Evolutionary conservation across 1,139 yeast species (phyloP).

Genomic region (Blastobotrys serpentis): DNA sequence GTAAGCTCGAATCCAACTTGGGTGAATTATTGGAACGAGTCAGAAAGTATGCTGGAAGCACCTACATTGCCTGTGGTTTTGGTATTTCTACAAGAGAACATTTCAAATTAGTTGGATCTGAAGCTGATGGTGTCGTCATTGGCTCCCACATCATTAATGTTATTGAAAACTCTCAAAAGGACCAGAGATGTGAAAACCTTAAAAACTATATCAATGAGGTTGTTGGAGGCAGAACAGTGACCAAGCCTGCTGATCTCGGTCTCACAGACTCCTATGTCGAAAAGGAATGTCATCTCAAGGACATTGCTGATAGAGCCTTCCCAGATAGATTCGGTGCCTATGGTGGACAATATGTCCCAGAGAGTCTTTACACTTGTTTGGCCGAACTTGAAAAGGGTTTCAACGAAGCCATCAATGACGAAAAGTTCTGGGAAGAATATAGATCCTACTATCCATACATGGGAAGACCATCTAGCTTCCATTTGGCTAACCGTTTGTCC

Average conservation of each 20-base stretch:
- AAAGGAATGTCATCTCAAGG: slow-evolving; percentile 29
- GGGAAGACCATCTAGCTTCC: slow-evolving; percentile 94
- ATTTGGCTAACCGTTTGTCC: slow-evolving; percentile 84
- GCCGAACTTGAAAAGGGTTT: slow-evolving; percentile 86
- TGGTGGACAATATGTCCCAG: slow-evolving; percentile 99
- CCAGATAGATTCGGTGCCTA: slow-evolving; percentile 73
- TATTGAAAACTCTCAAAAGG: slow-evolving; percentile 61
- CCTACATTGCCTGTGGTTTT: slow-evolving; percentile 94
- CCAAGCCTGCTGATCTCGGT: slow-evolving; percentile 16
- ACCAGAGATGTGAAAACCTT: slow-evolving; percentile 59
- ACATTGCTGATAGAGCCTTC: slow-evolving; percentile 27
- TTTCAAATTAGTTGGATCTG: slow-evolving; percentile 70
- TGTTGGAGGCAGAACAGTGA: slow-evolving; percentile 56
- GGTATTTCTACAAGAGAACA: slow-evolving; percentile 96
- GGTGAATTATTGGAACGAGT: slow-evolving; percentile 72
- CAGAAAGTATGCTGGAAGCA: slow-evolving; percentile 65
- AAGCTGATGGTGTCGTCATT: slow-evolving; percentile 90
- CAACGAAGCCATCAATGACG: slow-evolving; percentile 84
- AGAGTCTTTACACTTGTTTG: slow-evolving; percentile 87
- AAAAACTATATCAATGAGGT: slow-evolving; percentile 66
- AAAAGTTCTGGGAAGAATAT: slow-evolving; percentile 90
- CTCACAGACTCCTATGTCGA: slow-evolving; percentile 29
- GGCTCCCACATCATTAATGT: slow-evolving; percentile 81
- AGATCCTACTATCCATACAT: slow-evolving; percentile 78
- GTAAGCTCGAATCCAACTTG: slow-evolving; percentile 61